A percentile compares a stretch with the other conserved stretches of the same genome.
These are phyloP conservation scores for Fusarium annulatum DNA, from an alignment of 2,329 filamentous ascomycete genomes.

Conservation along the genomic window DNA sequence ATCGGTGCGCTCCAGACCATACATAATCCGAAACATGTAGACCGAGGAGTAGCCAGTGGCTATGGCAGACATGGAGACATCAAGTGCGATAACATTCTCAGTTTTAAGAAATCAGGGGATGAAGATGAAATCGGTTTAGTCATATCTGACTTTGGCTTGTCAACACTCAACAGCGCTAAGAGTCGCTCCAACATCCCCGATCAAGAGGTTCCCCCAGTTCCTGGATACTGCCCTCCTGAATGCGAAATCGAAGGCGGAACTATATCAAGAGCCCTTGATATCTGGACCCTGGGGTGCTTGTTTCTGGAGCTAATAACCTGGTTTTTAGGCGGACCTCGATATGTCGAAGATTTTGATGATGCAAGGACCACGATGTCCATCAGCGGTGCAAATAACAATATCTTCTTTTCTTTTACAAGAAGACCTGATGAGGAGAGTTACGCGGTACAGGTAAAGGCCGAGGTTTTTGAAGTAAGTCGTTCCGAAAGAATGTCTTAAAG, in stretches of 20 bases:
- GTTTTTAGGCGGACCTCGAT: not conserved
- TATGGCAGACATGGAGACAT: not conserved
- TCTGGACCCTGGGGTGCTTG: not conserved
- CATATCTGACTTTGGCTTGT: not conserved
- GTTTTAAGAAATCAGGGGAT: not conserved
- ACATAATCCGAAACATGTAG: not conserved
- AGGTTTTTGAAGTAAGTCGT: not conserved
- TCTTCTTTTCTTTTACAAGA: not conserved
- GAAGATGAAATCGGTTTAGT: not conserved
- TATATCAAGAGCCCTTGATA: not conserved
- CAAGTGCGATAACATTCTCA: not conserved
- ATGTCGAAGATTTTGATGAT: not conserved
- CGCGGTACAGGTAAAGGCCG: not conserved
- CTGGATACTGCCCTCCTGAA: not conserved
- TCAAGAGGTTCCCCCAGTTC: not conserved
- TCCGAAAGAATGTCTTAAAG: fast-evolving
- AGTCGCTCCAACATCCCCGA: not conserved
- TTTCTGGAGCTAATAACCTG: not conserved
- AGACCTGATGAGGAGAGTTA: not conserved
- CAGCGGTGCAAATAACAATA: not conserved
- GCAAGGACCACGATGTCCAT: not conserved
- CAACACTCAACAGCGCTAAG: not conserved
- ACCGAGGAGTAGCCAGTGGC: not conserved
- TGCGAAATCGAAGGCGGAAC: not conserved
- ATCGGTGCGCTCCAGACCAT: not conserved